phyloP scores from a whole-genome alignment of 176 grass and related monocot species.

The Oryza brachyantha region DNA sequence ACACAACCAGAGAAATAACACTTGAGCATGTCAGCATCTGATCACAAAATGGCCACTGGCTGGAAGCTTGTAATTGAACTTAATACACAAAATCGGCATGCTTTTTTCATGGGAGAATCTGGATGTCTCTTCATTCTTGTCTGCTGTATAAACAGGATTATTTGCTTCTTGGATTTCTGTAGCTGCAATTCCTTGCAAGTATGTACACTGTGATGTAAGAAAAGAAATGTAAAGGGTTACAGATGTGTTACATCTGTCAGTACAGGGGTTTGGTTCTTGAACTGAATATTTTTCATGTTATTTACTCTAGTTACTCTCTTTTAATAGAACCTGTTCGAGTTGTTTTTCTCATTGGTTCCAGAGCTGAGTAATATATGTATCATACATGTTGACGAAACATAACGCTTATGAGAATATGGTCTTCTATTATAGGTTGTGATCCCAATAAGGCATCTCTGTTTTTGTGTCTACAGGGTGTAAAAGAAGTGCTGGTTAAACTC shows the following conservation, averaged over 20 bases:
- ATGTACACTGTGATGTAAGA: background rate
- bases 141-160: conserved; percentile 12
- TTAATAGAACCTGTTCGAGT: background rate
- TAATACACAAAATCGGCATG: background rate
- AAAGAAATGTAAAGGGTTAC: background rate
- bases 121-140: background rate
- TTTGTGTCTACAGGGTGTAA: conserved; percentile 52
- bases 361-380: background rate
- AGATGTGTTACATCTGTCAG: background rate
- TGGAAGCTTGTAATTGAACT: background rate
- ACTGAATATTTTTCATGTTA: conserved; percentile 9
- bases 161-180: background rate
- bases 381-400: background rate
- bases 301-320: background rate
- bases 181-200: background rate
- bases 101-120: background rate
- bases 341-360: background rate
- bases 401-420: background rate
- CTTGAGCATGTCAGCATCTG: background rate
- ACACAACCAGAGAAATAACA: background rate
- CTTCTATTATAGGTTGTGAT: background rate
- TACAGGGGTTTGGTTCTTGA: background rate
- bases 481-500: conserved; percentile 90
- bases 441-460: background rate
- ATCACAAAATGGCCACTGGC: background rate